phyloP scores from a whole-genome alignment of 1,284 basidiomycete genomes.

The Apiotrichum gamsii region DNA sequence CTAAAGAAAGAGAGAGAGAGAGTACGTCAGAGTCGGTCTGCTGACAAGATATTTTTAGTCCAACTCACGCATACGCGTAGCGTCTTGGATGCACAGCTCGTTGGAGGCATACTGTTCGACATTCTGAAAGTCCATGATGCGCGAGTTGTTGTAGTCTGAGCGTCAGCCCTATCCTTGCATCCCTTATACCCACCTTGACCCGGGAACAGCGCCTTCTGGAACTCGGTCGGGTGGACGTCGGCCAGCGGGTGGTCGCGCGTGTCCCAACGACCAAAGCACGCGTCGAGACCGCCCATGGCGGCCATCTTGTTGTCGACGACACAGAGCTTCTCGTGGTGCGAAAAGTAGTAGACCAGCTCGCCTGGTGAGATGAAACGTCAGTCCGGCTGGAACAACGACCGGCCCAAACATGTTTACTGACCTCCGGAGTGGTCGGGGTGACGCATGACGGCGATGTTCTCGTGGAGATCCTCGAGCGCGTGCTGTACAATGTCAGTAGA shows the following conservation, averaged over 20 bases:
- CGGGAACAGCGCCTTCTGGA: constrained; percentile 73
- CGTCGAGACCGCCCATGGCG: constrained; percentile 65
- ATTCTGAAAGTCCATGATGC: constrained; percentile 50
- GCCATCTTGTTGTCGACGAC: constrained; percentile 78
- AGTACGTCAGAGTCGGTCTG: no score
- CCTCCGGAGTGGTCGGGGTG: constrained; percentile 82
- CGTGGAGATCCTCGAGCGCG: constrained; percentile 70
- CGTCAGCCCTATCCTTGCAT: background rate
- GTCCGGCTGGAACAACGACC: no score
- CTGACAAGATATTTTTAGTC: no score
- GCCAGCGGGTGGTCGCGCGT: constrained; percentile 70
- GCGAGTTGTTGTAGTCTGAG: constrained; percentile 73
- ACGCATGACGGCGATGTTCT: constrained; percentile 77
- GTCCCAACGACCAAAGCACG: constrained; percentile 95
- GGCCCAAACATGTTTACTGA: constrained; percentile 55
- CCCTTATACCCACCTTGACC: constrained; percentile 55
- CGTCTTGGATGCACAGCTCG: constrained; percentile 63
- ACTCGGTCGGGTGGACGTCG: constrained; percentile 81
- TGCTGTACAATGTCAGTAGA: constrained; percentile 53
- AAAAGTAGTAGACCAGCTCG: constrained; percentile 43
- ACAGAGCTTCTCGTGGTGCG: constrained; percentile 51
- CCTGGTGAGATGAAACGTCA: constrained; percentile 16
- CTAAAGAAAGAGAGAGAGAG: no score
- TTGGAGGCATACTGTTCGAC: constrained; percentile 75
- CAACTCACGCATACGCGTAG: constrained; percentile 52